Evolutionary conservation across 176 grass and related monocot genomes (phyloP), one percentile per base, ranked within the genome.

Genomic region (Eremochloa ophiuroides): DNA sequence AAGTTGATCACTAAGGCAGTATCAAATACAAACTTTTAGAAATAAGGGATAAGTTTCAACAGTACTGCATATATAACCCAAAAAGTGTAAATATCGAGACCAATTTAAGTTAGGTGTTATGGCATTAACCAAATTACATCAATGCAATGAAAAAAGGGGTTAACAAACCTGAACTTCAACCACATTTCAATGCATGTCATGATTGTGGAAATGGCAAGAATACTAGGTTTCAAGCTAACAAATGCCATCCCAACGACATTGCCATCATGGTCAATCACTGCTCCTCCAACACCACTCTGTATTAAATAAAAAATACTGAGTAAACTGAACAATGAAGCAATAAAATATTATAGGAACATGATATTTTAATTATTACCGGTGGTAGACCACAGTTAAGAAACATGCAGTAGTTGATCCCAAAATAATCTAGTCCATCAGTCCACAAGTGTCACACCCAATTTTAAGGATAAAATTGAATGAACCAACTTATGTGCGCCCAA

Each of bases 151-250:
- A 0, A 2, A 58, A 34, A 35, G 18, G 18, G 10, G 10, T 22
- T 9, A 74, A 75, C 73, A 58, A 38, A 60, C 73, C 51, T 59
- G 15, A 58, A 69, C 2, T 56, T 37, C 22, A 0, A 8, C 62
- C 65, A 81, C 79, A 81, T 81, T 22, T 42, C 25, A 15, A 81
- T 60, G 25, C 66, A 81, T 3, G 34, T 81, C 1, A 71, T 16
- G 14, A 81, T 59, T 0, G 50, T 71, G 4, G 66, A 71, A 25
- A 80, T 69, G 46, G 46, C 4, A 56, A 40, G 2, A 18, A 80
- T 3, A 11, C 2, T 1, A 10, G n/a, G 3, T 25, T 6, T 1
- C 3, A 7, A 7, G 28, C 4, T 4, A 8, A 8, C 6, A 10
- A 28, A 73, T 18, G 29, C 27, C 46, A 73, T 53, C 8, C 44